A percentile compares a stretch with the other conserved stretches of the same genome.
These are phyloP conservation scores for Leccinum incarnatum DNA, from an alignment of 768 basidiomycete species.

Conservation along the genomic window DNA sequence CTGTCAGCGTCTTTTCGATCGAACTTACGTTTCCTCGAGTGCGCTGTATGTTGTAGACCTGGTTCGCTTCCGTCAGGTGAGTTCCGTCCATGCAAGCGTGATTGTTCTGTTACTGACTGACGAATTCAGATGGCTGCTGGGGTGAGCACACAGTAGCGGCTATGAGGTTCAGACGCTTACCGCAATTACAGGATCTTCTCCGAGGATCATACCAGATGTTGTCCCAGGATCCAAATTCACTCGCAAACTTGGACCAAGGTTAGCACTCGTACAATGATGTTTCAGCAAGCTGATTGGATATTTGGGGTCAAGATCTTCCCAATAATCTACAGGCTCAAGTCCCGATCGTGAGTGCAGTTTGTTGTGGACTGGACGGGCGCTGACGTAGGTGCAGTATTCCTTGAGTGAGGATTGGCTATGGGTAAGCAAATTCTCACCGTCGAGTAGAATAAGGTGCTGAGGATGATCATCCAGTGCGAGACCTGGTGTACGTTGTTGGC, in stretches of 20 bases:
- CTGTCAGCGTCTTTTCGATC: background rate
- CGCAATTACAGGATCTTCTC: slow-evolving; percentile 63
- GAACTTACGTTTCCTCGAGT: slow-evolving; percentile 40
- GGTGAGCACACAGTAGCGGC: slow-evolving; percentile 32
- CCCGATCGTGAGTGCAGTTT: slow-evolving; percentile 78
- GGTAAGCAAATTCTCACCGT: slow-evolving; percentile 46
- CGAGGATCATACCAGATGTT: slow-evolving; percentile 91
- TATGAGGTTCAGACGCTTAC: background rate
- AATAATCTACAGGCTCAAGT: slow-evolving; percentile 92
- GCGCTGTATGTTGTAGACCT: slow-evolving; percentile 96
- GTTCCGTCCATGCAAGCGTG: background rate
- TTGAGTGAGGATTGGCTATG: slow-evolving; percentile 94
- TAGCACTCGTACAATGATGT: background rate
- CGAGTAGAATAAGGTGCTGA: slow-evolving; percentile 5
- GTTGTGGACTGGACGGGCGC: background rate
- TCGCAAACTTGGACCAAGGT: slow-evolving; percentile 96
- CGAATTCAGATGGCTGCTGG: slow-evolving; percentile 51
- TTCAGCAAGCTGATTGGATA: background rate
- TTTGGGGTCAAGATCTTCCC: slow-evolving; percentile 66
- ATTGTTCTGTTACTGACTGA: background rate
- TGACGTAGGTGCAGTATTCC: slow-evolving; percentile 57
- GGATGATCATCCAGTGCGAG: slow-evolving; percentile 66
- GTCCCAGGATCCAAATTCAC: slow-evolving; percentile 90
- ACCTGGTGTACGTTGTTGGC: slow-evolving; percentile 80
- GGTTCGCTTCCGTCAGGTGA: slow-evolving; percentile 87